Evolutionary conservation across 208 protist genomes (phyloP).

Genomic region (Leishmania guyanensis): DNA sequence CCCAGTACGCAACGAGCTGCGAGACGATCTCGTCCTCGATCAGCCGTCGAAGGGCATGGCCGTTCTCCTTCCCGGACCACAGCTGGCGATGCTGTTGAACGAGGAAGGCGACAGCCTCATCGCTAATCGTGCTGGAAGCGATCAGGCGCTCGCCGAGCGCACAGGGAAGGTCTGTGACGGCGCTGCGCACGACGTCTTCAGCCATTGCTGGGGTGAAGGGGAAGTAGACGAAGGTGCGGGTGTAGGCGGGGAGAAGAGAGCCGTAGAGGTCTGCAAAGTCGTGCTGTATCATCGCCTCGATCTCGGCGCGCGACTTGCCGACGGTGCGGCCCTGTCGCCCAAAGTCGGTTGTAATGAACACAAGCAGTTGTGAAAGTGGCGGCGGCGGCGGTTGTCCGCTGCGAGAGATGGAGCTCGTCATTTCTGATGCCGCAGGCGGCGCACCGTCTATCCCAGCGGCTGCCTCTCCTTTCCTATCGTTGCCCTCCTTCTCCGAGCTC

Average conservation of each 20-base stretch:
- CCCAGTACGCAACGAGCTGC: constrained; percentile 53
- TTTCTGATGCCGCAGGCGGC: not conserved
- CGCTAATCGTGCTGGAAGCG: constrained; percentile 53
- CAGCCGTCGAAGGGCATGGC: constrained; percentile 57
- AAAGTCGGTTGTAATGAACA: constrained; percentile 85
- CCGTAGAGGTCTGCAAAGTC: constrained; percentile 75
- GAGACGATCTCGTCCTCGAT: constrained; percentile 66
- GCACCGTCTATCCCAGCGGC: not conserved
- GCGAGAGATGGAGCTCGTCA: not conserved
- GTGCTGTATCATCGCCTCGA: constrained; percentile 64
- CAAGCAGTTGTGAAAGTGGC: constrained; percentile 56
- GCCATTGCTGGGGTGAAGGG: constrained; percentile 51
- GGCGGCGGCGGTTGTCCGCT: constrained; percentile 19
- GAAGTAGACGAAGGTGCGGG: constrained; percentile 60
- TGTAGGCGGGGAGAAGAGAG: constrained; percentile 61
- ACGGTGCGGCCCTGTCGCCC: constrained; percentile 78
- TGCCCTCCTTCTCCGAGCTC: not conserved
- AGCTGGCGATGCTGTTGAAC: constrained; percentile 42
- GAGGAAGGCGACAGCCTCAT: constrained; percentile 57
- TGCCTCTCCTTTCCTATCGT: not conserved
- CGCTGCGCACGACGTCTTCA: constrained; percentile 54
- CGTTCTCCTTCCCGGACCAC: constrained; percentile 74
- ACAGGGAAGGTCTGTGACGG: constrained; percentile 56
- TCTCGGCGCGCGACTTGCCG: constrained; percentile 54
- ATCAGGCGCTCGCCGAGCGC: constrained; percentile 27